A percentile compares a stretch with the other conserved stretches of the same genome.
These are phyloP conservation scores for Vitis rotundifolia DNA, from an alignment of 164 flowering plant genomes.

Conservation along the genomic window DNA sequence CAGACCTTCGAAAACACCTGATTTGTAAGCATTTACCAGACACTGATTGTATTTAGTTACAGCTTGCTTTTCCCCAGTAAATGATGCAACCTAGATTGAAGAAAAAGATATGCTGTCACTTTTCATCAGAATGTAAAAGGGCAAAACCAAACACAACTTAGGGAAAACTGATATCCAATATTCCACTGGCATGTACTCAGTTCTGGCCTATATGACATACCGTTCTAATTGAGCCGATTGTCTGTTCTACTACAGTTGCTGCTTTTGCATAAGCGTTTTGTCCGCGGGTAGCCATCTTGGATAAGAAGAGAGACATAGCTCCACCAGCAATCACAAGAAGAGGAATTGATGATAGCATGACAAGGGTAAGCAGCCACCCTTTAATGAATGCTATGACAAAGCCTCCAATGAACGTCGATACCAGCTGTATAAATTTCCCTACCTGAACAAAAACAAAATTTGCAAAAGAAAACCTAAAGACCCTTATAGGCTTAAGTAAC, in stretches of 20 bases:
- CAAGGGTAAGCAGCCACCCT: slow-evolving; percentile 62
- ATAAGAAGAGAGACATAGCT: slow-evolving; percentile 22
- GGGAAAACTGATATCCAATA: too few species aligned
- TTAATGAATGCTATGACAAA: slow-evolving; percentile 44
- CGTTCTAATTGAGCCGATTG: slow-evolving; percentile 58
- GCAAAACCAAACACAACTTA: too few species aligned
- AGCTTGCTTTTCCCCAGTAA: slow-evolving; percentile 54
- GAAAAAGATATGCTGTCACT: neutral
- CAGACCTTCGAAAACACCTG: slow-evolving; percentile 40
- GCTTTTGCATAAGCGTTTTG: slow-evolving; percentile 55
- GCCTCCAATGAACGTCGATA: slow-evolving; percentile 51
- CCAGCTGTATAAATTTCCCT: slow-evolving; percentile 45
- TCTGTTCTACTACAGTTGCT: slow-evolving; percentile 46
- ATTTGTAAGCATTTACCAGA: slow-evolving; percentile 35
- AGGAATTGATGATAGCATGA: slow-evolving; percentile 47
- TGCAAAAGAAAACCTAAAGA: neutral
- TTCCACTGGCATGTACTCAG: too few species aligned
- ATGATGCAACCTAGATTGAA: slow-evolving; percentile 46
- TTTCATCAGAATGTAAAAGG: too few species aligned
- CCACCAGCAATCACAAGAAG: slow-evolving; percentile 35
- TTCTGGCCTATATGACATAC: slow-evolving; percentile 18
- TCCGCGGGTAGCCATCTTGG: slow-evolving; percentile 39
- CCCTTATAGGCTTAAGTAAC: neutral
- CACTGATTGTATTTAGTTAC: slow-evolving; percentile 25
- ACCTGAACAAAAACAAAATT: slow-evolving; percentile 32